Conservation (phyloP, 495 filamentous ascomycete species). For the Beverwykella pulmonaria region DNA sequence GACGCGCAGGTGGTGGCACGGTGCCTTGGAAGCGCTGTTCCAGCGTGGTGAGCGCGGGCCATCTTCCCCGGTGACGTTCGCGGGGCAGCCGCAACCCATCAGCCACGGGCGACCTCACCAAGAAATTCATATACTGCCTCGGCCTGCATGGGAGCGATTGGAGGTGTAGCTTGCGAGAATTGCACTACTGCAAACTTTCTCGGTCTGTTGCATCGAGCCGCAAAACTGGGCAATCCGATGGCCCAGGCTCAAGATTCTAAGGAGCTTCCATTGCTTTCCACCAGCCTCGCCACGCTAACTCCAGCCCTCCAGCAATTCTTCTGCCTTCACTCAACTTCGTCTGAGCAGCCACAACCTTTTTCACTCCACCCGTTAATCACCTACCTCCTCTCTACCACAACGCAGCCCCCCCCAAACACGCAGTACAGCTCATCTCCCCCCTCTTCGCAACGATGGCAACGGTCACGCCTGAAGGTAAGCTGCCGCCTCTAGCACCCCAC, state of each 20-base stretch:
- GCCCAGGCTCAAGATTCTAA: conserved; percentile 12
- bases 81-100: conserved; percentile 21
- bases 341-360: conserved; percentile 5
- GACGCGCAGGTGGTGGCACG: background rate
- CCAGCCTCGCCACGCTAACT: conserved; percentile 36
- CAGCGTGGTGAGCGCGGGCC: conserved; percentile 1
- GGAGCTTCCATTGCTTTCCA: conserved; percentile 39
- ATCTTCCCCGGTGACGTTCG: conserved; percentile 25
- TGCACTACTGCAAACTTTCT: background rate
- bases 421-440: background rate
- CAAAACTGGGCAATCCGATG: background rate
- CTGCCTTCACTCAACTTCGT: conserved; percentile 13
- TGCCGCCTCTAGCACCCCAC: conserved; percentile 8
- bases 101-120: conserved; percentile 8
- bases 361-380: background rate
- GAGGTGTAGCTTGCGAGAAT: background rate
- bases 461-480: conserved; percentile 48
- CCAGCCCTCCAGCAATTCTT: conserved; percentile 26
- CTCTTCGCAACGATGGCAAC: conserved; percentile 30
- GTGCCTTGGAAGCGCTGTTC: conserved; percentile 7
- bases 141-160: background rate
- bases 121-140: background rate
- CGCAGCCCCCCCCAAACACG: background rate
- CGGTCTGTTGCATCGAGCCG: background rate
- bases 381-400: background rate